These are phyloP conservation scores for Solanum hybrid DNA, from an alignment of 305 asterid species.

Conservation along the genomic window DNA sequence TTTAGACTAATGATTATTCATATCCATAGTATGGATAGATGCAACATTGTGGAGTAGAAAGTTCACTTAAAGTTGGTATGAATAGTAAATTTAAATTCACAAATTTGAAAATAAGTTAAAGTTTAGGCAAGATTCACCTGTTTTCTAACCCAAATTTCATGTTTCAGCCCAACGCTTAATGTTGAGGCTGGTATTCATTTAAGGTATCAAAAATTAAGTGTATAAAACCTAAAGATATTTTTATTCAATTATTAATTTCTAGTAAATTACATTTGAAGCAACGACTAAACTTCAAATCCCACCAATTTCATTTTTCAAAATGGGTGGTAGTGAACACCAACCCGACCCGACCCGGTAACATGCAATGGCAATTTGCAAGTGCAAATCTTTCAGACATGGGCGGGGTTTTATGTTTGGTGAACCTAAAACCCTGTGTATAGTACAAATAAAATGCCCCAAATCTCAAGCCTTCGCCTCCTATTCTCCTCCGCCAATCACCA, in stretches of 20 bases:
- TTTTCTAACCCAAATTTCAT: not conserved
- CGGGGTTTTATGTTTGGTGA: not conserved
- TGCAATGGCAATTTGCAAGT: not conserved
- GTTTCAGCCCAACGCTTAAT: too few species aligned
- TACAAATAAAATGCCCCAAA: conserved; percentile 5
- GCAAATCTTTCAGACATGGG: not conserved
- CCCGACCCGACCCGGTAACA: not conserved
- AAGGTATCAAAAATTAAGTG: not conserved
- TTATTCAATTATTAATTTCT: not conserved
- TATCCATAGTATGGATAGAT: not conserved
- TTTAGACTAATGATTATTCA: too few species aligned
- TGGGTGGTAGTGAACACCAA: not conserved
- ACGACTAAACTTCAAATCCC: not conserved
- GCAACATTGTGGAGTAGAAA: not conserved
- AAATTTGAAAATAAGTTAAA: not conserved
- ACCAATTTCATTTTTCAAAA: not conserved
- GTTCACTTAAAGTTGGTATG: not conserved
- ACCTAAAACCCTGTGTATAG: too few species aligned
- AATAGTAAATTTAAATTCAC: not conserved
- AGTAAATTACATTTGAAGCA: not conserved
- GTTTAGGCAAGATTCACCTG: not conserved
- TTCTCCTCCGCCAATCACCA: conserved; percentile 47
- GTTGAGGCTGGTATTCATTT: too few species aligned
- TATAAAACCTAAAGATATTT: not conserved
- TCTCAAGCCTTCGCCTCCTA: conserved; percentile 46